Evolutionary conservation across 306 rosid species (phyloP).

Genomic region (Casuarina glauca): DNA sequence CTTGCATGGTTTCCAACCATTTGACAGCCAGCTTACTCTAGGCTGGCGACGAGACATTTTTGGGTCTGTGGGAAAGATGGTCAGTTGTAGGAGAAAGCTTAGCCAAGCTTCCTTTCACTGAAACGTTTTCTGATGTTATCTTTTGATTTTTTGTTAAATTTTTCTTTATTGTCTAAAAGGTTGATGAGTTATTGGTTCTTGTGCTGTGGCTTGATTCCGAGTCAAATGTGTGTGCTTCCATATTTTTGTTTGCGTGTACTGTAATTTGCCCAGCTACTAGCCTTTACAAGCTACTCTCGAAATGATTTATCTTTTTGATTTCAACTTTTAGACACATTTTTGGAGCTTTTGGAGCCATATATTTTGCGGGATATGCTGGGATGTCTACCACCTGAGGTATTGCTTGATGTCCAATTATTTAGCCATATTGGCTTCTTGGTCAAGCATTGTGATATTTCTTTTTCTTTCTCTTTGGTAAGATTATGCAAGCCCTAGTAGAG

Average conservation of each 20-base stretch:
- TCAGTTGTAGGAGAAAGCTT: background rate
- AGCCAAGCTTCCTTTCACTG: background rate
- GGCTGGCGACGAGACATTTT: background rate
- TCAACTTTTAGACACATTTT: conserved; percentile 70
- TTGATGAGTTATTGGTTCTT: too few relatives aligned
- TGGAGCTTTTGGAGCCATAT: conserved; percentile 98
- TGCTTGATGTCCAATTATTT: conserved; percentile 27
- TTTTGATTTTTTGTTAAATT: background rate
- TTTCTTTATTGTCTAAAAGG: too few relatives aligned
- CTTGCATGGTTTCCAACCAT: background rate
- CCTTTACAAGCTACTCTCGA: background rate
- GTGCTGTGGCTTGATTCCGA: too few relatives aligned
- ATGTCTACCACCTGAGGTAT: conserved; percentile 98
- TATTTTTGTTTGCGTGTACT: background rate
- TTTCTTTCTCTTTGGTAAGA: conserved; percentile 42
- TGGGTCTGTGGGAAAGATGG: background rate
- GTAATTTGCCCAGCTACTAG: background rate
- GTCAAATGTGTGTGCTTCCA: background rate
- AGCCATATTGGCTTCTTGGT: conserved; percentile 22
- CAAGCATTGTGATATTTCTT: conserved; percentile 17
- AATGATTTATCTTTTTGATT: conserved; percentile 11
- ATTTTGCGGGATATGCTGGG: conserved; percentile 96
- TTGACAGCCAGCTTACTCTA: background rate
- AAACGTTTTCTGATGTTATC: background rate
- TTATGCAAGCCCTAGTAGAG: conserved; percentile 98